These are phyloP conservation scores for Aureobasidium sp. DNA, from an alignment of 2,329 filamentous ascomycete genomes.

Conservation along the genomic window DNA sequence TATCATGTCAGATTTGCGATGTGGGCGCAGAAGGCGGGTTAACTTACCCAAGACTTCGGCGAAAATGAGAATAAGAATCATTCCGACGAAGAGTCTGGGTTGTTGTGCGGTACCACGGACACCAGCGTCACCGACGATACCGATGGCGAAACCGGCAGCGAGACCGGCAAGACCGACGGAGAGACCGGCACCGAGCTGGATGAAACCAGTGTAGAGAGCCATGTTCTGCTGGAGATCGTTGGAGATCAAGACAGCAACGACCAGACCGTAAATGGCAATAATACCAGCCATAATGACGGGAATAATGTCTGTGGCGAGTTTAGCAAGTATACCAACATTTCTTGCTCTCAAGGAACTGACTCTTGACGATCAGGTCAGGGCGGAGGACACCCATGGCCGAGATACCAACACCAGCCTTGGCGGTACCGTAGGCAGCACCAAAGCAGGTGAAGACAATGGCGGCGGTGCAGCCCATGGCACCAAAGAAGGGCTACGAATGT, in stretches of 20 bases:
- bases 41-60: constrained; percentile 89
- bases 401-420: constrained; percentile 98
- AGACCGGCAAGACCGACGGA: constrained; percentile 36
- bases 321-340: constrained; percentile 2
- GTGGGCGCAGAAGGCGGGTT: not conserved
- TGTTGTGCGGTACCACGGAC: constrained; percentile 79
- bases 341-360: constrained; percentile 48
- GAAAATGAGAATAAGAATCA: constrained; percentile 99
- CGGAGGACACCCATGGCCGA: constrained; percentile 96
- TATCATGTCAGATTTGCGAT: not conserved
- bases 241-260: constrained; percentile 46
- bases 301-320: constrained; percentile 69
- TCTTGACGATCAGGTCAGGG: constrained; percentile 98
- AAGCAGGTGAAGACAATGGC: constrained; percentile 96
- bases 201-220: constrained; percentile 43
- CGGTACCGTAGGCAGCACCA: constrained; percentile 95
- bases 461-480: constrained; percentile 91
- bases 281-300: constrained; percentile 99
- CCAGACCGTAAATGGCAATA: constrained; percentile 79
- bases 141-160: constrained; percentile 39
- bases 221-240: constrained; percentile 40
- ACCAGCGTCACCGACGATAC: constrained; percentile 66
- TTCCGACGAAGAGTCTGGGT: constrained; percentile 84
- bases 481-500: constrained; percentile 68
- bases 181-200: constrained; percentile 45